These are phyloP conservation scores for Croton setiger DNA, from an alignment of 441 rosid species.

Conservation along the genomic window DNA sequence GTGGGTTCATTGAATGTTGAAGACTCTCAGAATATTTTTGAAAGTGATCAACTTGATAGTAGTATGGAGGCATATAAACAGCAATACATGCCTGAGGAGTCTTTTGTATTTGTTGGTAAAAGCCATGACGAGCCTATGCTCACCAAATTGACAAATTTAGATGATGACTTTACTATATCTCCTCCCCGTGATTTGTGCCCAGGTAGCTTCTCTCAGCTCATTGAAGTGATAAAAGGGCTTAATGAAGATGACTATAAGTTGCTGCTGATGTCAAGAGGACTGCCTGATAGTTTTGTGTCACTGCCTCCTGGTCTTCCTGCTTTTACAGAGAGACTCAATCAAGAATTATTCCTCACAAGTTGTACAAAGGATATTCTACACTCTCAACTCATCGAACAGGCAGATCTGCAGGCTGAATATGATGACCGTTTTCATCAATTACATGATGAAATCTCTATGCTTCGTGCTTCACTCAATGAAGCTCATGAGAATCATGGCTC, in stretches of 20 bases:
- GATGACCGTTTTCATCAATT: conserved; percentile 43
- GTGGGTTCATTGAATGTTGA: conserved; percentile 29
- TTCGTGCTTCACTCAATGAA: conserved; percentile 44
- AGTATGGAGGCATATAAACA: conserved; percentile 33
- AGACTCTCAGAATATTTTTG: conserved; percentile 28
- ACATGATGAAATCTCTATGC: conserved; percentile 51
- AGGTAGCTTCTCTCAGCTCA: conserved; percentile 46
- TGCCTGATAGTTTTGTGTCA: conserved; percentile 25
- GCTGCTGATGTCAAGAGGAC: conserved; percentile 52
- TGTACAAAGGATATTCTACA: conserved; percentile 57
- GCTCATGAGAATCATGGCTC: conserved; percentile 38
- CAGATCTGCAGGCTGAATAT: conserved; percentile 46
- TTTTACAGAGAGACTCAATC: conserved; percentile 55
- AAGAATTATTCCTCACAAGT: conserved; percentile 62
- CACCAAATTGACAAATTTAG: conserved; percentile 26
- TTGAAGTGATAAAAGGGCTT: conserved; percentile 52
- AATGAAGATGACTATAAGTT: conserved; percentile 57
- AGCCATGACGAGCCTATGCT: conserved; percentile 38
- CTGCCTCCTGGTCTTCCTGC: conserved; percentile 20
- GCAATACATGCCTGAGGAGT: conserved; percentile 39
- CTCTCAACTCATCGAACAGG: conserved; percentile 67
- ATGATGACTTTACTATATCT: conserved; percentile 29
- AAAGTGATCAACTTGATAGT: conserved; percentile 25
- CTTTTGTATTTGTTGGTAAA: conserved; percentile 34
- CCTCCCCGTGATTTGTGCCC: conserved; percentile 38